Percentiles rank a stretch among this genome's conserved stretches.
Evolutionary conservation across 2,329 filamentous ascomycete genomes (phyloP).

Genomic region (Aspergillus eucalypticola): DNA sequence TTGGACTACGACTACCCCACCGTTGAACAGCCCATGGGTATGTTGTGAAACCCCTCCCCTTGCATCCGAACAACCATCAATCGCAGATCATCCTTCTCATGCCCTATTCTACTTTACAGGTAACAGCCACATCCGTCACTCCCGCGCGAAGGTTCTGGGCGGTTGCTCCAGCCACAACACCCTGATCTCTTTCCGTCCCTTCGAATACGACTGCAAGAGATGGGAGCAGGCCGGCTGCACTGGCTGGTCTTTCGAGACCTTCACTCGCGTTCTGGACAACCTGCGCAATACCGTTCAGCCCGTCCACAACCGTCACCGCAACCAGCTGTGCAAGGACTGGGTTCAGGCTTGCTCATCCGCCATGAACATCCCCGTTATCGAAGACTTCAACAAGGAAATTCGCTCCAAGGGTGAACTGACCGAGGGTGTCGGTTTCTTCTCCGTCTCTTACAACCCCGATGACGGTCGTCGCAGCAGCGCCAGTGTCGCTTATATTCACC

Average conservation of each 20-base stretch:
- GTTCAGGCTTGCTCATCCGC: conserved; percentile 76
- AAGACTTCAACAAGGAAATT: conserved; percentile 87
- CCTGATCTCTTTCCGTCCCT: conserved; percentile 87
- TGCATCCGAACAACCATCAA: not conserved
- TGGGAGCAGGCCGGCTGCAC: conserved; percentile 81
- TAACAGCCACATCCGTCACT: conserved; percentile 90
- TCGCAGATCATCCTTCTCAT: not conserved
- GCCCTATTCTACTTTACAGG: conserved; percentile 47
- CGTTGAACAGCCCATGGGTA: conserved; percentile 79
- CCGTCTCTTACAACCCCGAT: conserved; percentile 87
- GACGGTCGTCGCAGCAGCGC: conserved; percentile 81
- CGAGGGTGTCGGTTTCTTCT: conserved; percentile 84
- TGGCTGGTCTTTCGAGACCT: conserved; percentile 83
- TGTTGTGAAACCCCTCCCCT: conserved; percentile 21
- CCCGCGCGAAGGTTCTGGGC: conserved; percentile 86
- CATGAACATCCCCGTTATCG: conserved; percentile 75
- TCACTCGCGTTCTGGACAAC: conserved; percentile 79
- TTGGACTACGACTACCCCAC: conserved; percentile 91
- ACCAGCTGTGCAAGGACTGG: conserved; percentile 92
- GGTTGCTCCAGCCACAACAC: conserved; percentile 95
- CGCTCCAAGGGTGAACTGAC: conserved; percentile 69
- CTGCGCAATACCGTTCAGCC: conserved; percentile 88
- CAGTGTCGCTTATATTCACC: conserved; percentile 89
- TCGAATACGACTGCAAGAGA: conserved; percentile 81
- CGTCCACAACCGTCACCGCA: conserved; percentile 79